Percentiles rank a stretch among this genome's conserved stretches.
phyloP scores from a whole-genome alignment of 768 basidiomycete genomes.

The Russula vinacea region DNA sequence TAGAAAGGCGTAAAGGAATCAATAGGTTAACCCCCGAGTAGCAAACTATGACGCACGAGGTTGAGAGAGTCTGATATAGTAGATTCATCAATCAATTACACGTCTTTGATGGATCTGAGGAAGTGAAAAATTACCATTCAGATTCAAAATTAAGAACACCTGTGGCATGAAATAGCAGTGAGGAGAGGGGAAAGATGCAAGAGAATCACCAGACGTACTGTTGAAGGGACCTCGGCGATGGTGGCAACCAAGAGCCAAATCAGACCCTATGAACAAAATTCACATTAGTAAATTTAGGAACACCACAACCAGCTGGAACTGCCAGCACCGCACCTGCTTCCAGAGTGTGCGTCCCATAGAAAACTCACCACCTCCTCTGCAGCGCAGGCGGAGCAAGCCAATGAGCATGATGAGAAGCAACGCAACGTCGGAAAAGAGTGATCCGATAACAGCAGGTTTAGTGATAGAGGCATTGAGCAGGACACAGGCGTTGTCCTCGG shows the following conservation, averaged over 20 bases:
- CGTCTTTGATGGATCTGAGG: neutral
- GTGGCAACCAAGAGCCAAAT: constrained; percentile 12
- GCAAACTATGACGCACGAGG: neutral
- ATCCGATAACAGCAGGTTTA: neutral
- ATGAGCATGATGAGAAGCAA: neutral
- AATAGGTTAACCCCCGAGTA: neutral
- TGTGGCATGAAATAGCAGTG: neutral
- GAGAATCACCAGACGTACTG: neutral
- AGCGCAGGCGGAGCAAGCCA: neutral
- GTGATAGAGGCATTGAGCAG: neutral
- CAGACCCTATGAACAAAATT: neutral
- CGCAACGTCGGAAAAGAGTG: neutral
- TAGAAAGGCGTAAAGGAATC: neutral
- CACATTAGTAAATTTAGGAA: neutral
- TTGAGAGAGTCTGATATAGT: neutral
- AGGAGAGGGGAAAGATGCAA: neutral
- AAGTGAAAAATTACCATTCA: constrained; percentile 5
- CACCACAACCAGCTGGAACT: neutral
- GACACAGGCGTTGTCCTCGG: neutral
- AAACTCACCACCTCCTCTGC: too few relatives aligned
- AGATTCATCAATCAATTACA: neutral
- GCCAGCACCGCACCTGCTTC: constrained; percentile 2
- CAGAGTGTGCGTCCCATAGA: neutral
- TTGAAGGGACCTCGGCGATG: neutral
- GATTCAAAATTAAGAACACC: constrained; percentile 9